Percentiles rank a stretch among this genome's conserved stretches.
Evolutionary conservation across 805 yeast species (phyloP).

Genomic region (Sungouiozyma ichnusensis): DNA sequence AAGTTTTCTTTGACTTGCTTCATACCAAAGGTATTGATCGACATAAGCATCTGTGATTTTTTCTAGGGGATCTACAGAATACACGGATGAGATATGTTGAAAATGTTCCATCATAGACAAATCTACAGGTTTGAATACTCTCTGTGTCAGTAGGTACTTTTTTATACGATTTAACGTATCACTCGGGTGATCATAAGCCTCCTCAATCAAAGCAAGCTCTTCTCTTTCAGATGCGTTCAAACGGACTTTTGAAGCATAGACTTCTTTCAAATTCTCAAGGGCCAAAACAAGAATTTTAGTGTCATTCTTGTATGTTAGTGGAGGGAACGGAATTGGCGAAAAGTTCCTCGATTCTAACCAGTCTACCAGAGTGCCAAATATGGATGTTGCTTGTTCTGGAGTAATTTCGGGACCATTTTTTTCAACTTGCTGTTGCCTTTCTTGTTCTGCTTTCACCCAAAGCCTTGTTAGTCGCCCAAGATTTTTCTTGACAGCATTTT

Average conservation of each 20-base stretch:
- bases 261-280: slow-evolving; percentile 75
- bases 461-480: slow-evolving; percentile 82
- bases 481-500: slow-evolving; percentile 88
- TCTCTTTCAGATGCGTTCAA: slow-evolving; percentile 82
- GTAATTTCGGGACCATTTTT: slow-evolving; percentile 80
- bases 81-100: slow-evolving; percentile 75
- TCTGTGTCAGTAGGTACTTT: slow-evolving; percentile 69
- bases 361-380: slow-evolving; percentile 77
- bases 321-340: slow-evolving; percentile 88
- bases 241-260: slow-evolving; percentile 63
- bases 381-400: slow-evolving; percentile 79
- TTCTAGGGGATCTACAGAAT: slow-evolving; percentile 82
- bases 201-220: slow-evolving; percentile 86
- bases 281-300: slow-evolving; percentile 85
- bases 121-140: slow-evolving; percentile 84
- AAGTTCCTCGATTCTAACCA: slow-evolving; percentile 84
- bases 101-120: slow-evolving; percentile 88
- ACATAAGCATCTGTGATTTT: slow-evolving; percentile 93
- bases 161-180: slow-evolving; percentile 82
- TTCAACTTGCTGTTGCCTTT: slow-evolving; percentile 67
- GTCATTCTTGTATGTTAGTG: slow-evolving; percentile 83
- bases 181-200: slow-evolving; percentile 94
- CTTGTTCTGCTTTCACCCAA: slow-evolving; percentile 90
- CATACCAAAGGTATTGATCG: slow-evolving; percentile 94
- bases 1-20: slow-evolving; percentile 73